A percentile compares a stretch with the other conserved stretches of the same genome.
Evolutionary conservation across 2,329 filamentous ascomycete species (phyloP).

Genomic region (Aspergillus pseudonomiae): DNA sequence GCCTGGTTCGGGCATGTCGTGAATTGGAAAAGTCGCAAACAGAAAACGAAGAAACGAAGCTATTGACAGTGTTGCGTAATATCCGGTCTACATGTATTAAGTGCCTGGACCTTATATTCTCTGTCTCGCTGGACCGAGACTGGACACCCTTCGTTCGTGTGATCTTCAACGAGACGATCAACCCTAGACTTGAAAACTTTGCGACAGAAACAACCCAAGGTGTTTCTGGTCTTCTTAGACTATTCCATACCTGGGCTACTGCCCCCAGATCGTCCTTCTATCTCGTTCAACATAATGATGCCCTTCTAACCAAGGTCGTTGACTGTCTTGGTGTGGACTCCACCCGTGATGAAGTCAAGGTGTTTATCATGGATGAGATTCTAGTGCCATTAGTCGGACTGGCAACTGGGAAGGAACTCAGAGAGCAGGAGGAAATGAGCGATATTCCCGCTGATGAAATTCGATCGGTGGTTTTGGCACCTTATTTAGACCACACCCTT

Average conservation of each 20-base stretch:
- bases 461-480: slow-evolving; percentile 42
- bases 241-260: slow-evolving; percentile 80
- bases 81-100: slow-evolving; percentile 69
- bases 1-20: slow-evolving; percentile 70
- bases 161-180: slow-evolving; percentile 75
- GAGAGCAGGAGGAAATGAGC: slow-evolving; percentile 51
- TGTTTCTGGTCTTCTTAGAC: slow-evolving; percentile 76
- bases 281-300: slow-evolving; percentile 63
- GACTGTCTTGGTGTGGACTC: slow-evolving; percentile 72
- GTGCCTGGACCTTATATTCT: slow-evolving; percentile 78
- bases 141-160: slow-evolving; percentile 72
- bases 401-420: slow-evolving; percentile 56
- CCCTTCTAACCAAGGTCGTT: slow-evolving; percentile 70
- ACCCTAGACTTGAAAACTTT: slow-evolving; percentile 75
- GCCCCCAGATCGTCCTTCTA: slow-evolving; percentile 69
- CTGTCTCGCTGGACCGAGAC: slow-evolving; percentile 68
- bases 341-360: slow-evolving; percentile 82
- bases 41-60: slow-evolving; percentile 33
- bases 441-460: slow-evolving; percentile 45
- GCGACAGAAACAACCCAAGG: slow-evolving; percentile 86
- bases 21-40: slow-evolving; percentile 41
- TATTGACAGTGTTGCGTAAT: slow-evolving; percentile 45
- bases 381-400: slow-evolving; percentile 69
- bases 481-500: slow-evolving; percentile 70
- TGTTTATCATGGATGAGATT: slow-evolving; percentile 75